Percentiles rank a stretch among this genome's conserved stretches.
phyloP scores from a whole-genome alignment of 805 yeast species.

The Saturnispora bothae region DNA sequence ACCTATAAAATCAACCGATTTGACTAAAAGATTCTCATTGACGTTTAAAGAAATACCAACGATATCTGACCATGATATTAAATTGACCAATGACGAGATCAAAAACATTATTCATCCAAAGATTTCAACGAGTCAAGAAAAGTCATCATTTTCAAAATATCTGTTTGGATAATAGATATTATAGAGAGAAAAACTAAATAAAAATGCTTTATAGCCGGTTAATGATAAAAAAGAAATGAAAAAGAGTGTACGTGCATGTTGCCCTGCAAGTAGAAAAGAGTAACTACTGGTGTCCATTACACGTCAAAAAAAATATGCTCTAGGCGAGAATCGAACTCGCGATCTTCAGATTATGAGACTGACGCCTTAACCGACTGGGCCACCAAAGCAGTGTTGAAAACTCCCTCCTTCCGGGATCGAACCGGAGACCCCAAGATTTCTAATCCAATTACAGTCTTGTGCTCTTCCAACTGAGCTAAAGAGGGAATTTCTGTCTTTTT shows the following conservation, averaged over 20 bases:
- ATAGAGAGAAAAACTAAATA: too few relatives aligned
- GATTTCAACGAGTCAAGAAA: too few relatives aligned
- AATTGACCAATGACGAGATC: conserved; percentile 5
- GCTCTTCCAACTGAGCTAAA: conserved; percentile 18
- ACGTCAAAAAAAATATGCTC: conserved; percentile 18
- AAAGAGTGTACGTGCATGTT: too few relatives aligned
- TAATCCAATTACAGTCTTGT: conserved; percentile 14
- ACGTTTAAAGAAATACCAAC: conserved; percentile 19
- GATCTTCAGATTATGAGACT: conserved; percentile 33
- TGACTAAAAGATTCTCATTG: conserved; percentile 12
- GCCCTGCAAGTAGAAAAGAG: too few relatives aligned
- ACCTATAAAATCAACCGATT: background rate
- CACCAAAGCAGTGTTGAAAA: conserved; percentile 22
- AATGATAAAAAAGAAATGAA: background rate
- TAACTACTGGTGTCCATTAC: too few relatives aligned
- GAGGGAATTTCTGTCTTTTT: conserved; percentile 14
- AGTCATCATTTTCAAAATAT: background rate
- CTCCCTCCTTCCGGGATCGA: conserved; percentile 16
- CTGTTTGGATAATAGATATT: conserved; percentile 2
- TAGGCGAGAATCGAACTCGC: conserved; percentile 33
- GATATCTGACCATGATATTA: conserved; percentile 1
- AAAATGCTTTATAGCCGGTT: background rate
- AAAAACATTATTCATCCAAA: conserved; percentile 4
- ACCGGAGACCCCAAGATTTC: conserved; percentile 17
- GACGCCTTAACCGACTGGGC: conserved; percentile 33